Conservation (phyloP, 352 stramenopile species). For the Salisapilia sapeloensis region DNA sequence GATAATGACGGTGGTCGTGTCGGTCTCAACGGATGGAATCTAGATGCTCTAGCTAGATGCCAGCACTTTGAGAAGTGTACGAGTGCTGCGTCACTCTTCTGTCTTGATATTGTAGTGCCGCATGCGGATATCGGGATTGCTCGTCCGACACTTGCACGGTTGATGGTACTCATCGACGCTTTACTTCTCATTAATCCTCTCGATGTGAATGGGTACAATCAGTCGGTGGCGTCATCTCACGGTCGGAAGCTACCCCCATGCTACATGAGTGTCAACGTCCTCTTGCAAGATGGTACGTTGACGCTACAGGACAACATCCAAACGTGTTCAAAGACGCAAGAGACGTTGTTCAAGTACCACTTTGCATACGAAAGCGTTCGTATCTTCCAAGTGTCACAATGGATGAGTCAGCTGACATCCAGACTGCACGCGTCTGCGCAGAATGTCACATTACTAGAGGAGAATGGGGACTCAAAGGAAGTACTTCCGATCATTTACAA, state of each 20-base stretch:
- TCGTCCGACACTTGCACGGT: constrained; percentile 48
- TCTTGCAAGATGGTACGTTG: constrained; percentile 35
- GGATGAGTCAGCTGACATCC: constrained; percentile 67
- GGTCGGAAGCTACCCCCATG: constrained; percentile 40
- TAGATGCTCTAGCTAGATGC: constrained; percentile 39
- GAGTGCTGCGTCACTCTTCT: constrained; percentile 28
- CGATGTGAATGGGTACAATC: constrained; percentile 66
- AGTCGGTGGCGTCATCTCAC: constrained; percentile 30
- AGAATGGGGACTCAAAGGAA: constrained; percentile 19
- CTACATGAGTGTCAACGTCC: constrained; percentile 61
- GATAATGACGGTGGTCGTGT: constrained; percentile 68
- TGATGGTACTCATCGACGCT: constrained; percentile 75
- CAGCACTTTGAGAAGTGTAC: constrained; percentile 43
- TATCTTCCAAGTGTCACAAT: constrained; percentile 78
- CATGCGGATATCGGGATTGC: constrained; percentile 31
- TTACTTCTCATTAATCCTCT: constrained; percentile 79
- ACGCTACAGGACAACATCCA: constrained; percentile 34
- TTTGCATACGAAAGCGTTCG: constrained; percentile 59
- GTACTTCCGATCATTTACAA: constrained; percentile 61
- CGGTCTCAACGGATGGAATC: constrained; percentile 64
- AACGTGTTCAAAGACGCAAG: constrained; percentile 1
- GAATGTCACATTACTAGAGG: constrained; percentile 61
- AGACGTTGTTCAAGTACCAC: constrained; percentile 42
- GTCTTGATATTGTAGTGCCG: constrained; percentile 38
- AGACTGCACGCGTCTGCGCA: constrained; percentile 50